Evolutionary conservation across 129 eudicot species (phyloP).

Genomic region (sunflower (Helianthus annuus)): DNA sequence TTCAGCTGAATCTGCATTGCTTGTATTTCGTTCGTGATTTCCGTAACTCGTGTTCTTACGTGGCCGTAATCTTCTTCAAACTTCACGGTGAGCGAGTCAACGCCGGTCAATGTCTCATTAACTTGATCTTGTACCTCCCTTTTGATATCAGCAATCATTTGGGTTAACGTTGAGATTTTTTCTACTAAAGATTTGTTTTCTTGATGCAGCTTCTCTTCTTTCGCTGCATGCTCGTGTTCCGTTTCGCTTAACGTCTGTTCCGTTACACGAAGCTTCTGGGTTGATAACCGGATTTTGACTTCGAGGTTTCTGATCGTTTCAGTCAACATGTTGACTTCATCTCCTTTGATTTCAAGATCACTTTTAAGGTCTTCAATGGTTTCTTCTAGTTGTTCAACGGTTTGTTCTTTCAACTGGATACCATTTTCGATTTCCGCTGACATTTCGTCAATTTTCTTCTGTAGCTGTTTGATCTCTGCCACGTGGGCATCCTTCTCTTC

Average conservation of each 20-base stretch:
- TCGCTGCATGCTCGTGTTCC: constrained; percentile 52
- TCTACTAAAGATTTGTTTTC: constrained; percentile 57
- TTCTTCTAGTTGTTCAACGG: constrained; percentile 52
- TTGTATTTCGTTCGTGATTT: constrained; percentile 59
- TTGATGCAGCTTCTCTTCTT: constrained; percentile 56
- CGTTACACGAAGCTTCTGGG: constrained; percentile 84
- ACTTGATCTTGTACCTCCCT: constrained; percentile 51
- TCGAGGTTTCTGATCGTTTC: constrained; percentile 68
- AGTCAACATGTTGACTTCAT: constrained; percentile 54
- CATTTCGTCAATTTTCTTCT: constrained; percentile 39
- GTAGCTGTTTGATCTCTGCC: constrained; percentile 32
- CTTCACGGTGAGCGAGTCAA: constrained; percentile 61
- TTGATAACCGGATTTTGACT: constrained; percentile 74
- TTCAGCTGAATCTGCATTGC: constrained; percentile 44
- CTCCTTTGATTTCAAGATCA: constrained; percentile 78
- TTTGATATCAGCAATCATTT: constrained; percentile 38
- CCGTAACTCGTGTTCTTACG: constrained; percentile 51
- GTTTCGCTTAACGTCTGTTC: constrained; percentile 72
- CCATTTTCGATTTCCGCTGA: constrained; percentile 36
- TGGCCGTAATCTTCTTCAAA: constrained; percentile 84
- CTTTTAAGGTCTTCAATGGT: constrained; percentile 65
- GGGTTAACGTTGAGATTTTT: constrained; percentile 43
- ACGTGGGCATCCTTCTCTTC: constrained; percentile 43
- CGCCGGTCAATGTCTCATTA: constrained; percentile 37
- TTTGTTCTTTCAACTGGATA: constrained; percentile 40